A percentile compares a stretch with the other conserved stretches of the same genome.
Conservation (phyloP, 768 basidiomycete species). For the Hortiboletus campestris region DNA sequence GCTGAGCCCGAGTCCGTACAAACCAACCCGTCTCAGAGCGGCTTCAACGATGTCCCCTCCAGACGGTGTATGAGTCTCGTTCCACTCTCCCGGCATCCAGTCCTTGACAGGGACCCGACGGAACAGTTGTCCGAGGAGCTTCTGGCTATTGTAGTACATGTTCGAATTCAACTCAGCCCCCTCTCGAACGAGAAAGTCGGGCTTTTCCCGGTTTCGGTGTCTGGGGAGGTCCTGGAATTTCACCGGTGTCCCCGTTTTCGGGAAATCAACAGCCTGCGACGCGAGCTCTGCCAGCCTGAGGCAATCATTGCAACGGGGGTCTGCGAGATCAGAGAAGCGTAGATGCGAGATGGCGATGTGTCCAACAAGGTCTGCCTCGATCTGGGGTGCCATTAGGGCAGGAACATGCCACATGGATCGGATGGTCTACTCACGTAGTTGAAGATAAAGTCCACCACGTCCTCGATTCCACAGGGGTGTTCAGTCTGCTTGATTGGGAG, state of each 20-base stretch:
- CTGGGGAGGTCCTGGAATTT: constrained; percentile 34
- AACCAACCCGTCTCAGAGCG: constrained; percentile 24
- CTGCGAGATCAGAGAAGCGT: constrained; percentile 41
- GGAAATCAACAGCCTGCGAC: constrained; percentile 49
- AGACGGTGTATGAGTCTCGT: constrained; percentile 19
- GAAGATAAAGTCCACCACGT: constrained; percentile 48
- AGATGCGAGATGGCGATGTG: constrained; percentile 44
- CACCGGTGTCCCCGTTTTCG: constrained; percentile 45
- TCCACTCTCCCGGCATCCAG: constrained; percentile 30
- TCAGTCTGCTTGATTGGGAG: constrained; percentile 34
- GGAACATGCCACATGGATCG: background rate
- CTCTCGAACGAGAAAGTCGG: constrained; percentile 47
- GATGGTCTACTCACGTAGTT: constrained; percentile 38
- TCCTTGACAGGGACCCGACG: constrained; percentile 41
- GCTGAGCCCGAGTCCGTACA: constrained; percentile 35
- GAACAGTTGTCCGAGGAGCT: constrained; percentile 44
- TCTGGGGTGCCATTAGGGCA: constrained; percentile 16
- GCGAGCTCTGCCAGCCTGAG: constrained; percentile 43
- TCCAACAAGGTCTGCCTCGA: constrained; percentile 41
- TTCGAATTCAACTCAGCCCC: constrained; percentile 25
- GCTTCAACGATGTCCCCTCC: constrained; percentile 25
- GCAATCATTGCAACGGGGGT: constrained; percentile 37
- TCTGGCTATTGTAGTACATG: constrained; percentile 40
- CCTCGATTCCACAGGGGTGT: constrained; percentile 36
- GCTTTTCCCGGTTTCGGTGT: constrained; percentile 25